These are phyloP conservation scores for Phaffia rhodozyma DNA, from an alignment of 1,284 basidiomycete genomes.

Conservation along the genomic window DNA sequence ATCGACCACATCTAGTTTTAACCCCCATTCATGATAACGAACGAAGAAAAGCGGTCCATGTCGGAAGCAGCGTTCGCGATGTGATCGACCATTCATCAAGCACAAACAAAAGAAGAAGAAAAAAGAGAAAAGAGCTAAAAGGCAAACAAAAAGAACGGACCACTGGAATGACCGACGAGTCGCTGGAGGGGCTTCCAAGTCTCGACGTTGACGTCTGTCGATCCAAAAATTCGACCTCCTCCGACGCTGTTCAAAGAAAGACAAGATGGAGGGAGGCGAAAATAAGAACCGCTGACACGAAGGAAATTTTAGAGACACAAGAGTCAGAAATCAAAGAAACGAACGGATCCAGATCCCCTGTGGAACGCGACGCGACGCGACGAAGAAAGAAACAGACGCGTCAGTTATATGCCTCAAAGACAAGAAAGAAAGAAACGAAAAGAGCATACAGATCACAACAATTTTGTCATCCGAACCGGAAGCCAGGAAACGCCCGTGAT, in stretches of 20 bases:
- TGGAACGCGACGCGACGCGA: too few species aligned
- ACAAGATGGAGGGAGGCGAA: not conserved
- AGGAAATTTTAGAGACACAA: not conserved
- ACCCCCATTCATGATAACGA: not conserved
- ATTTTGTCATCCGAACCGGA: constrained; percentile 94
- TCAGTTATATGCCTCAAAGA: too few species aligned
- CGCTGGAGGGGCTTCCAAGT: constrained; percentile 90
- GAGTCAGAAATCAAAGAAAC: constrained; percentile 44
- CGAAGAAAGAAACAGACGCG: too few species aligned
- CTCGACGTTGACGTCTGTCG: constrained; percentile 89
- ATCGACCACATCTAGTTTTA: constrained; percentile 70
- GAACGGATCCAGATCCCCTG: constrained; percentile 76
- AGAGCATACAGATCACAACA: constrained; percentile 64
- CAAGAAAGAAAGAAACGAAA: too few species aligned
- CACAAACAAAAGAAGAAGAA: not conserved
- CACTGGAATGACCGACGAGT: constrained; percentile 84
- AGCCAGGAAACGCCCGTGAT: constrained; percentile 85
- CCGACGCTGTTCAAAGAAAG: constrained; percentile 44
- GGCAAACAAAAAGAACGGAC: constrained; percentile 37
- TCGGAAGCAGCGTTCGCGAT: constrained; percentile 15
- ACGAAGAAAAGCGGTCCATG: not conserved
- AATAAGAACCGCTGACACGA: not conserved
- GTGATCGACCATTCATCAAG: constrained; percentile 2
- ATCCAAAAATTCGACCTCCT: constrained; percentile 77
- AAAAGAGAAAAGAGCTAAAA: not conserved